Percentiles rank a stretch among this genome's conserved stretches.
phyloP scores from a whole-genome alignment of 1,139 yeast species.

The Geotrichum klebahnii region DNA sequence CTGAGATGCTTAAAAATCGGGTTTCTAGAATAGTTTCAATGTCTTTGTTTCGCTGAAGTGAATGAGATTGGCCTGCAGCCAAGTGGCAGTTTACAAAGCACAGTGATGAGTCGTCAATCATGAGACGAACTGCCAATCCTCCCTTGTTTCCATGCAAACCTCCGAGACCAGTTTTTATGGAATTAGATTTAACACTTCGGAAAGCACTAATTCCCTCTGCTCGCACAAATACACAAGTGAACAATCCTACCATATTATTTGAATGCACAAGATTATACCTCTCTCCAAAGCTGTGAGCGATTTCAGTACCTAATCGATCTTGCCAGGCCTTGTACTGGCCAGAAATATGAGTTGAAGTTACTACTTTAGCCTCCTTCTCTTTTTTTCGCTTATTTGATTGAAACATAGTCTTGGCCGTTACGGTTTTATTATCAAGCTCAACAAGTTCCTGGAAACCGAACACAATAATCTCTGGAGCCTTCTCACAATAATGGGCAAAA shows the following conservation, averaged over 20 bases:
- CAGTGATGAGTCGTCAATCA: conserved; percentile 66
- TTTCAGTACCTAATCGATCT: conserved; percentile 33
- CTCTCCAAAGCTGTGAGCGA: conserved; percentile 24
- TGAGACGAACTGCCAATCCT: conserved; percentile 79
- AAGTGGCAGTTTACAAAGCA: conserved; percentile 83
- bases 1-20: conserved; percentile 49
- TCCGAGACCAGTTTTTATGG: conserved; percentile 89
- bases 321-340: conserved; percentile 44
- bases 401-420: conserved; percentile 60
- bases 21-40: conserved; percentile 63
- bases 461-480: conserved; percentile 67
- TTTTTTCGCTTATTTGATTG: conserved; percentile 41
- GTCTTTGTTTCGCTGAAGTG: conserved; percentile 81
- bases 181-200: conserved; percentile 66
- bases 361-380: conserved; percentile 30
- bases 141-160: conserved; percentile 97
- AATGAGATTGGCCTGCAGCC: conserved; percentile 82
- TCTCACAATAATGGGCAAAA: conserved; percentile 25
- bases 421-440: conserved; percentile 84
- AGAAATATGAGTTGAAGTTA: conserved; percentile 37
- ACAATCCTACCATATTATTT: conserved; percentile 83
- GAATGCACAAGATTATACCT: conserved; percentile 69
- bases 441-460: conserved; percentile 91
- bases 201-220: conserved; percentile 49
- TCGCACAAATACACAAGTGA: conserved; percentile 62